Evolutionary conservation across 2,329 filamentous ascomycete species (phyloP), one percentile per base, ranked within the genome.

Genomic region (Paracorniculantispora psalliotae): DNA sequence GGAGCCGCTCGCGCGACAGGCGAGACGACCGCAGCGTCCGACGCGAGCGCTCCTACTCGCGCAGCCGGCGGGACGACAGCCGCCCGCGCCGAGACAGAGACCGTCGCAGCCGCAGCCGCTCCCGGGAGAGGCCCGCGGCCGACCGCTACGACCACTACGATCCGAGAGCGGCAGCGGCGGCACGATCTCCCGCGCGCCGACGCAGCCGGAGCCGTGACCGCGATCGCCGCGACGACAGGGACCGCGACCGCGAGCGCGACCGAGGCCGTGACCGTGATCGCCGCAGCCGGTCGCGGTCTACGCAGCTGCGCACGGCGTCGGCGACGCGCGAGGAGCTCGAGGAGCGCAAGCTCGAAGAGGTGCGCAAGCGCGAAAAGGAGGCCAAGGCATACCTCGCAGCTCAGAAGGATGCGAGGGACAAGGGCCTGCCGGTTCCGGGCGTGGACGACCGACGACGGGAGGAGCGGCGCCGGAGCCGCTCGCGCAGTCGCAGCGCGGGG

Each of bases 381-480:
- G 85, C 85, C 41, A 86, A 85, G 68, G 83, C 82, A 4, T 87
- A 87, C 64, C 73, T 86, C 39, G 83, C 83, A 7, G 83, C 82
- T 2, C 82, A 85, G 64, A 81, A 82, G 62, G 83, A 86, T 63
- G 83, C 84, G 33, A 77, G 81, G 30, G 78, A 79, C 50, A 86
- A 86, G 67, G 83, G 83, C 9, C 68, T 84, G 43, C 81, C 82
- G 1, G 71, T 84, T 21, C 81, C 82, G 0, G 80, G 81, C n/a
- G 73, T 83, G n/a, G 80, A 83, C 56, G 81, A 83, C 63, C 78
- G 75, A 62, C 63, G 67, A 48, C 75, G 79, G 17, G 73, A 76
- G 12, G 73, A 75, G 15, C 67, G 74, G 23, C 68, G 71, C 23
- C 67, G 71, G 35, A 75, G 71, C 58, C 68, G 69, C 33, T 74